Evolutionary conservation across 495 filamentous ascomycete genomes (phyloP), one percentile per base, ranked within the genome.

Genomic region (Umbilicaria muhlenbergii): DNA sequence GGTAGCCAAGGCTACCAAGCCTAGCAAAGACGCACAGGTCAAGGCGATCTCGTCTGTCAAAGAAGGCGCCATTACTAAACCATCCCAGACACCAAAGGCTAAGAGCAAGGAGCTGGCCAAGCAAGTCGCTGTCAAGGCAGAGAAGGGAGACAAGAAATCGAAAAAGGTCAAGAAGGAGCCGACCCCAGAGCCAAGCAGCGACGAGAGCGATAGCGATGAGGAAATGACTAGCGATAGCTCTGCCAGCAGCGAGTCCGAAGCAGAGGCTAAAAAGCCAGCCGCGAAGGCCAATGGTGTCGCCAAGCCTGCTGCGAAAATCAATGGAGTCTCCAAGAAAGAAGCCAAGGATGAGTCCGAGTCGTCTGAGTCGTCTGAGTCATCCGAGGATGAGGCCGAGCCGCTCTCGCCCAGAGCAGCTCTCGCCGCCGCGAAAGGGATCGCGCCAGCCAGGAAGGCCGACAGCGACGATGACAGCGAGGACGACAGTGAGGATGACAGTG

Each of bases 11-110:
- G 58, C 46, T 46, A 41, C 49, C 52, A 64, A 63, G 55, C 18
- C 46, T 33, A 58, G 51, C 45, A 62, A 69, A 43, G 68, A 69
- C 58, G 48, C 56, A 43, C 55, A 57, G 57, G 58, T 58, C 61
- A 71, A 71, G 62, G 43, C 58, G 51, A 41, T 71, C 51, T 62
- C 53, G 58, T 70, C 70, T 60, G 69, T 69, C 64, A 72, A 71
- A 62, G 60, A 66, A 52, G 58, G 64, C 50, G 68, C 64, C 41
- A 61, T 73, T 44, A 61, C 60, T 60, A 73, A 73, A 62, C 48
- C 64, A 38, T 58, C 67, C 46, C 57, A 66, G 59, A 54, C 48
- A 21, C 61, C 66, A 32, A 66, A 69, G 51, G 45, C 65, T 42
- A 70, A 70, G 63, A 67, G 63, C 65, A 70, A 70, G 58, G 55